A percentile compares a stretch with the other conserved stretches of the same genome.
phyloP scores from a whole-genome alignment of 805 yeast genomes.

The Jamesozyma gamospora region DNA sequence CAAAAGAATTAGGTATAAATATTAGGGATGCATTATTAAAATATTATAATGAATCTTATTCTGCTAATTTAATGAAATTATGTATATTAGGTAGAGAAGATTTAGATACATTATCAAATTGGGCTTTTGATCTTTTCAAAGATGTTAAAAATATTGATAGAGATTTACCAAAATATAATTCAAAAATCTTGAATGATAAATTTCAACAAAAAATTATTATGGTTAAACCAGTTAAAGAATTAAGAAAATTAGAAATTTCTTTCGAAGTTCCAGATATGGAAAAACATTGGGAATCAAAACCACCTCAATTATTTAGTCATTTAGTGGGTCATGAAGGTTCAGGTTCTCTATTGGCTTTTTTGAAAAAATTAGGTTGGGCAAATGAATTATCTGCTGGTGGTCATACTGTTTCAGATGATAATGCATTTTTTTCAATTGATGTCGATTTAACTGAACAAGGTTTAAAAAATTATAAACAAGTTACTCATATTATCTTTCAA shows the following conservation, averaged over 20 bases:
- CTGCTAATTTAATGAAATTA: conserved; percentile 81
- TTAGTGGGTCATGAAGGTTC: conserved; percentile 86
- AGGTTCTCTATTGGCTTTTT: conserved; percentile 66
- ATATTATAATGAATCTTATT: conserved; percentile 62
- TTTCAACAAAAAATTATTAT: conserved; percentile 46
- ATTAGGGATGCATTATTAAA: conserved; percentile 74
- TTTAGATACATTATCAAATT: conserved; percentile 55
- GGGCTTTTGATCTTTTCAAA: conserved; percentile 62
- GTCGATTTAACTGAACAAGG: conserved; percentile 74
- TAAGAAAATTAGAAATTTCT: conserved; percentile 52
- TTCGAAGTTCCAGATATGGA: conserved; percentile 76
- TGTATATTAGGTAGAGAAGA: conserved; percentile 77
- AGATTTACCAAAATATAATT: conserved; percentile 25
- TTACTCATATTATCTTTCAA: conserved; percentile 54
- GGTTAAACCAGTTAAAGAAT: conserved; percentile 78
- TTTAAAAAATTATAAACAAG: conserved; percentile 47
- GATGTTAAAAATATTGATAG: conserved; percentile 33
- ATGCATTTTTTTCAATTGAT: conserved; percentile 56
- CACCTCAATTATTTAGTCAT: conserved; percentile 66
- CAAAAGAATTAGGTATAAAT: conserved; percentile 50
- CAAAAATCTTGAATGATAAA: conserved; percentile 39
- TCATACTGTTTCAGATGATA: conserved; percentile 54
- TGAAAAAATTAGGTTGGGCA: conserved; percentile 73
- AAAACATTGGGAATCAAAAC: conserved; percentile 55
- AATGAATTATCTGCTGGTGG: conserved; percentile 68